Conservation (phyloP, 2,329 filamentous ascomycete species). For the Claviceps sp. region DNA sequence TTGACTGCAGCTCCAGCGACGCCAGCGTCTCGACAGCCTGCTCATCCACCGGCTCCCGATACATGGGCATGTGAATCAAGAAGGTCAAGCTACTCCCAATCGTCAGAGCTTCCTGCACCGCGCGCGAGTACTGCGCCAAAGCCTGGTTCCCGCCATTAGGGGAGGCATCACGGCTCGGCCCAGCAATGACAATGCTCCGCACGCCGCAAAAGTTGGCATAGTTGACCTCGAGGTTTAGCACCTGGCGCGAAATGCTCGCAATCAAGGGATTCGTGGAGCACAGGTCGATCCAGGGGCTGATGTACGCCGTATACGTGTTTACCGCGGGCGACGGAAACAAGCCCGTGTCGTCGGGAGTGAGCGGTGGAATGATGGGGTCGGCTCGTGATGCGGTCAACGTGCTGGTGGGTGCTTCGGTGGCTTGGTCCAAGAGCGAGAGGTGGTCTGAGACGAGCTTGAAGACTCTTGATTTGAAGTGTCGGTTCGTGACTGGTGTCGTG, state of each 20-base stretch:
- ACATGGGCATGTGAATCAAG: constrained; percentile 73
- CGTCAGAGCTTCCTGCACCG: constrained; percentile 65
- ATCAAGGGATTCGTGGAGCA: constrained; percentile 72
- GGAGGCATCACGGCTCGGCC: constrained; percentile 53
- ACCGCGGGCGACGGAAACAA: constrained; percentile 55
- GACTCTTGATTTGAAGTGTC: constrained; percentile 56
- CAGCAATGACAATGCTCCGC: constrained; percentile 67
- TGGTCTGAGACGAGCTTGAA: constrained; percentile 46
- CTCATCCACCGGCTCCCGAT: constrained; percentile 52
- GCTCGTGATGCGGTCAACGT: constrained; percentile 32
- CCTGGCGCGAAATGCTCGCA: constrained; percentile 75
- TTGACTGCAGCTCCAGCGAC: constrained; percentile 20
- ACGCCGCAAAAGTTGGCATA: constrained; percentile 94
- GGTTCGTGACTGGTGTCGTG: constrained; percentile 65
- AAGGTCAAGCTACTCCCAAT: constrained; percentile 67
- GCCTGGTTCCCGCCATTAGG: constrained; percentile 35
- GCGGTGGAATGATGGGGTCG: constrained; percentile 47
- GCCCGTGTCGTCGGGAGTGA: constrained; percentile 69
- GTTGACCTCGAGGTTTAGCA: constrained; percentile 78
- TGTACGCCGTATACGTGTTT: constrained; percentile 61
- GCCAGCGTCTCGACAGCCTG: constrained; percentile 40
- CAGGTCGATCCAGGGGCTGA: constrained; percentile 89
- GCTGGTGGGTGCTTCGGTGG: constrained; percentile 24
- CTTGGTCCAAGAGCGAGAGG: constrained; percentile 30
- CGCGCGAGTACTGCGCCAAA: constrained; percentile 67